Conservation (phyloP, 2,329 filamentous ascomycete genomes). For the Hymenotorrendiella dingleyae region DNA sequence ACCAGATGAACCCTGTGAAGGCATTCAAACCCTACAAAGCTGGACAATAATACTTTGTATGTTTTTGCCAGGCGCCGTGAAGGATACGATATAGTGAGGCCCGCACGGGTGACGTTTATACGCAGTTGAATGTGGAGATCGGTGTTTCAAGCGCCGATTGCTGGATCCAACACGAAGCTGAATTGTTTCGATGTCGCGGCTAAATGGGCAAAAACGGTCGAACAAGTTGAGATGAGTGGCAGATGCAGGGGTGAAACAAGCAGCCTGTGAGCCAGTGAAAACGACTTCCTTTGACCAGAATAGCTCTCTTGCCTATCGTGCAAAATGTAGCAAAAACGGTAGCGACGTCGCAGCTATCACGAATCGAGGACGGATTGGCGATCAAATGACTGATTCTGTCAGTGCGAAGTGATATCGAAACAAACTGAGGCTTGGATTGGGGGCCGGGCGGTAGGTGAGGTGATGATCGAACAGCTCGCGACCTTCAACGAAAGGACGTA, state of each 20-base stretch:
- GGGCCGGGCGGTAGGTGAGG: too few relatives aligned
- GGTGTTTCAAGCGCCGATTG: slow-evolving; percentile 3
- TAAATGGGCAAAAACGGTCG: too few relatives aligned
- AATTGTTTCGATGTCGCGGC: slow-evolving; percentile 5
- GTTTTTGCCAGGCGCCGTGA: neutral
- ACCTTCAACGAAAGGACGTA: too few relatives aligned
- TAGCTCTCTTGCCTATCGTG: too few relatives aligned
- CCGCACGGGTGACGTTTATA: slow-evolving; percentile 16
- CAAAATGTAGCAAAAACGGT: too few relatives aligned
- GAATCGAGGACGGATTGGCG: too few relatives aligned
- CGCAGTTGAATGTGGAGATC: slow-evolving; percentile 8
- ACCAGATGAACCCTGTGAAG: slow-evolving; percentile 4
- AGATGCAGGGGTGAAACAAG: neutral
- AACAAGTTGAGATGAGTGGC: neutral
- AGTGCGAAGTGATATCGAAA: too few relatives aligned
- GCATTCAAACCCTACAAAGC: neutral
- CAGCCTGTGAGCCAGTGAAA: neutral
- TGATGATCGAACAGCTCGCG: too few relatives aligned
- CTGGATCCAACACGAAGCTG: slow-evolving; percentile 3
- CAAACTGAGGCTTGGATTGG: too few relatives aligned
- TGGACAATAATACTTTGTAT: neutral
- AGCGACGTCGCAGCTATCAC: too few relatives aligned
- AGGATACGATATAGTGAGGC: neutral
- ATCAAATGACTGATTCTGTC: too few relatives aligned
- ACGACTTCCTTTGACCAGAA: slow-evolving; percentile 1